These are phyloP conservation scores for Neckera pumila DNA, from an alignment of 225 moss, liverwort and hornwort species.

Conservation along the genomic window DNA sequence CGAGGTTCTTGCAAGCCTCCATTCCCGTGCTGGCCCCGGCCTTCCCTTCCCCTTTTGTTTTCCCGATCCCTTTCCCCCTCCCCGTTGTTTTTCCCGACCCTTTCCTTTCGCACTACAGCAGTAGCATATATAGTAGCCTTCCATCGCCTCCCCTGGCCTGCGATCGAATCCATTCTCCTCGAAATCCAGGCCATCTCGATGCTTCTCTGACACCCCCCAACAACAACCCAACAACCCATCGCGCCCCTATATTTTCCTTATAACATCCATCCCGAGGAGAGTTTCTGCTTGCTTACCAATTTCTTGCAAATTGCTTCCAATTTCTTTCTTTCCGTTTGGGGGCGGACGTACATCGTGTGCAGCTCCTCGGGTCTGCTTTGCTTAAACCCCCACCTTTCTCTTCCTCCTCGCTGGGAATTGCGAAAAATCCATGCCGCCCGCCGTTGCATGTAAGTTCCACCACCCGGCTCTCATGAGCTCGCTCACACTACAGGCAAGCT, in stretches of 20 bases:
- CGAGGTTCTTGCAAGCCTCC: slow-evolving; percentile 5
- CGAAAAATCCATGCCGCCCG: not conserved
- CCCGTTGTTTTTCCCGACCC: not conserved
- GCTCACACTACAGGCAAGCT: not conserved
- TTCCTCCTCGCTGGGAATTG: not conserved
- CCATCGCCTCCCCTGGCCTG: too few species aligned
- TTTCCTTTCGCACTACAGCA: not conserved
- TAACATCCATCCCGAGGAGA: not conserved
- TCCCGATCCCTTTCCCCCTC: not conserved
- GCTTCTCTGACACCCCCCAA: not conserved
- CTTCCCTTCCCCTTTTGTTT: too few species aligned
- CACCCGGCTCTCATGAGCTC: not conserved
- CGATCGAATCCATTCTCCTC: not conserved
- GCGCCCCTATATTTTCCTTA: not conserved
- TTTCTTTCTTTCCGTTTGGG: not conserved
- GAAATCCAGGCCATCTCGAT: not conserved
- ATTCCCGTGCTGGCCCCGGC: not conserved
- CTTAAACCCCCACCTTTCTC: not conserved
- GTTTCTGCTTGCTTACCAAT: not conserved
- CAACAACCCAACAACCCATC: not conserved
- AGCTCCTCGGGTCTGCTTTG: not conserved
- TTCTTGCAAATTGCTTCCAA: not conserved
- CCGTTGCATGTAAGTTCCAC: not conserved
- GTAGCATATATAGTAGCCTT: too few species aligned
- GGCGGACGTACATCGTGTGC: not conserved